Conservation (phyloP, 805 yeast species). For the Lipomyces starkeyi region DNA sequence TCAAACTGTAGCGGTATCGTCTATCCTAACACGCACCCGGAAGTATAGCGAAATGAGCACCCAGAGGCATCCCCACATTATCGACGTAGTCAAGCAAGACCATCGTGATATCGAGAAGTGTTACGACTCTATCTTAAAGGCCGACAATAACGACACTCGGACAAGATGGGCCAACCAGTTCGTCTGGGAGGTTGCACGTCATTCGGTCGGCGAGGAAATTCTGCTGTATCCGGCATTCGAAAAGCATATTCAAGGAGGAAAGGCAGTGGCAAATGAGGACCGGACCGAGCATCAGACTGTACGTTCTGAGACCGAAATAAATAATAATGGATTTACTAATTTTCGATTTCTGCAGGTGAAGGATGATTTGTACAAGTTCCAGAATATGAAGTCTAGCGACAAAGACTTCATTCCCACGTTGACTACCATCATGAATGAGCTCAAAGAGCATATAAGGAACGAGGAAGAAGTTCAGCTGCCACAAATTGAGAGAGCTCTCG, state of each 20-base stretch:
- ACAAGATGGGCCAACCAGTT: slow-evolving; percentile 18
- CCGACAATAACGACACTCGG: slow-evolving; percentile 8
- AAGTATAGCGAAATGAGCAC: background rate
- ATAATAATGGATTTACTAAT: background rate
- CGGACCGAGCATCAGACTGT: slow-evolving; percentile 13
- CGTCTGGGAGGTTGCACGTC: slow-evolving; percentile 17
- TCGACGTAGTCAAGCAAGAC: slow-evolving; percentile 4
- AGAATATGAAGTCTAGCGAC: slow-evolving; percentile 3
- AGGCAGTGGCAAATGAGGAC: slow-evolving; percentile 12
- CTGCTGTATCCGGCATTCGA: slow-evolving; percentile 18
- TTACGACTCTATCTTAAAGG: slow-evolving; percentile 1
- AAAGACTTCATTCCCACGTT: background rate
- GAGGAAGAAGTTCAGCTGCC: slow-evolving; percentile 16
- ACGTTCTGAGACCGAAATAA: background rate
- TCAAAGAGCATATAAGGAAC: slow-evolving; percentile 9
- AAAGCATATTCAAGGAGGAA: slow-evolving; percentile 15
- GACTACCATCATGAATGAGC: slow-evolving; percentile 5
- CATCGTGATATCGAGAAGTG: slow-evolving; percentile 2
- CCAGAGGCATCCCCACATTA: background rate
- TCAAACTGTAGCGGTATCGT: background rate
- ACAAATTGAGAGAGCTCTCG: slow-evolving; percentile 4
- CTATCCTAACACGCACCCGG: background rate
- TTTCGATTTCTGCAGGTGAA: slow-evolving; percentile 2
- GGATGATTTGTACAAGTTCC: slow-evolving; percentile 12
- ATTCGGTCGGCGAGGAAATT: slow-evolving; percentile 18